Evolutionary conservation across 2,329 filamentous ascomycete species (phyloP), one percentile per base, ranked within the genome.

Genomic region (Lasiodiplodia citricola): DNA sequence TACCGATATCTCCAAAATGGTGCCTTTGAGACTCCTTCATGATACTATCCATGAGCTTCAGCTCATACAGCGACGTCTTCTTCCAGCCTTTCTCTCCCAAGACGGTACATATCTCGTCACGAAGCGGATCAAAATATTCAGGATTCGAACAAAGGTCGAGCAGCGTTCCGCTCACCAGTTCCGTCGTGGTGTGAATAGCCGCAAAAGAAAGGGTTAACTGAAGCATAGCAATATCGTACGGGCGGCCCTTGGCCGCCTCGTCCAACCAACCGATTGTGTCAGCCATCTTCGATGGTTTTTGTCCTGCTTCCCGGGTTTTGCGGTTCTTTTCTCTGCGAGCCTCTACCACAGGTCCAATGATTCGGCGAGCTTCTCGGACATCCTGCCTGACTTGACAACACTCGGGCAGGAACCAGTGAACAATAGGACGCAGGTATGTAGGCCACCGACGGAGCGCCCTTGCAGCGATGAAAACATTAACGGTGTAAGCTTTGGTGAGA

Each of bases 21-120:
- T 25, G 25, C n/a, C 14, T 6, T 8, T 18, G 55, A 23, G 31
- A 41, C 67, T 79, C 77, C 70, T 78, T 78, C 66, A 79, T 71
- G 64, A 76, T 71, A 69, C 75, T 77, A 68, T 79, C 77, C 55
- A 79, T 70, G 11, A 78, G 70, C 25, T 74, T 73, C 14, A 78
- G 70, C 63, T 78, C 72, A 25, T 73, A 73, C 21, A 79, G 67
- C 2, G 73, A 69, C 10, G 71, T 69, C 71, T 77, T 78, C 35
- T 70, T 73, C 75, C 73, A 77, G 8, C 56, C 56, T 18, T 74
- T 73, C 35, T 74, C 70, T 11, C 63, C 58, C 8, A 78, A 69
- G 50, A 75, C 76, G 2, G 55, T 35, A 18, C 73, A 51, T n/a
- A 74, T 72, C 67, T 78, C 76, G n/a, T 74, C 60, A 8, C 76